Evolutionary conservation across 2,329 filamentous ascomycete species (phyloP), one percentile per base, ranked within the genome.

Genomic region (Juglanconis juglandina): DNA sequence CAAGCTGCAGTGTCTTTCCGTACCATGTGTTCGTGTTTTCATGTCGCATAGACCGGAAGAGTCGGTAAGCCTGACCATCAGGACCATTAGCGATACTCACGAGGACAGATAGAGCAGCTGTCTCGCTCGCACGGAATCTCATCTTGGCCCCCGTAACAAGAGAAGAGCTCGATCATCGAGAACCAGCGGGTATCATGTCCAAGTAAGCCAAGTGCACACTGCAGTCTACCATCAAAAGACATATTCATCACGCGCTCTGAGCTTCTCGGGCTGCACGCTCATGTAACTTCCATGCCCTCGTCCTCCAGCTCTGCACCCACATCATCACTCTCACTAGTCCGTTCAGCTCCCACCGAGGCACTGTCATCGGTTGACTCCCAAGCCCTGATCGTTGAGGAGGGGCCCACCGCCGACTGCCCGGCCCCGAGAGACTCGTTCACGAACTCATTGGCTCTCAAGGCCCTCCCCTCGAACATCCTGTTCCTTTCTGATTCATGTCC

Each of bases 391-490:
- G 8, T 42, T 34, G n/a, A 3, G 14, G 39, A 39, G 33, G 41
- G 32, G 50, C 46, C 33, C 8, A n/a, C 33, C 14, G 17, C 55
- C 30, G 35, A 41, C 5, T 30, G 4, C 9, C 55, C 55, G 2
- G 35, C 51, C 39, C 42, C 2, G 5, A 55, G 51, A 13, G 48
- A 17, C 13, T 63, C 51, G n/a, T 63, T 63, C 7, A 63, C 54
- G 8, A 63, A 63, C 51, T 61, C 58, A 7, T 63, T 63, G 11
- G 61, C 42, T 37, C 13, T 39, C 14, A 63, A 49, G 5, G 60
- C 44, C 54, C 52, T 52, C 6, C 58, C 61, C 54, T 61, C 61
- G 13, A 63, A 61, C 32, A 52, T 9, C 9, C 61, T 49, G 49
- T 51, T 17, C 9, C 10, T 30, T 10, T 52, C 54, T 14, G 61